These are phyloP conservation scores for Trametes elegans DNA, from an alignment of 768 basidiomycete species.

Conservation along the genomic window DNA sequence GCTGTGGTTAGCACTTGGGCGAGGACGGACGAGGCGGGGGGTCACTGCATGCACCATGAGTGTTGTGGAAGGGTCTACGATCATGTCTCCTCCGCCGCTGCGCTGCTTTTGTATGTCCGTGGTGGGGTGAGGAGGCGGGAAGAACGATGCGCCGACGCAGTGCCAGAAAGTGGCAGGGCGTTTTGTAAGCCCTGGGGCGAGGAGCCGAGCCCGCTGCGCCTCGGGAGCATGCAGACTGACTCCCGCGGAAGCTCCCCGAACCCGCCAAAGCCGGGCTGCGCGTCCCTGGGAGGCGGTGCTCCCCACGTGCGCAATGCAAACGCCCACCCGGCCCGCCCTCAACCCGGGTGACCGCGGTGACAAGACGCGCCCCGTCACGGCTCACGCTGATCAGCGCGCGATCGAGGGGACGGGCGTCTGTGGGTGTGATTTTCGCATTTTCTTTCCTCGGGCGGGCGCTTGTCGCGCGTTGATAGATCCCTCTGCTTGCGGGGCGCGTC, in stretches of 20 bases:
- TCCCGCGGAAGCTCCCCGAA: conserved; percentile 1
- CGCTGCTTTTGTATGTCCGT: conserved; percentile 9
- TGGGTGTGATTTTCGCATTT: conserved; percentile 4
- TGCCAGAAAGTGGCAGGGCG: no score
- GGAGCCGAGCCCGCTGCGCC: no score
- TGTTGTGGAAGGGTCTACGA: conserved; percentile 17
- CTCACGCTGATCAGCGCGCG: conserved; percentile 9
- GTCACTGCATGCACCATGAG: conserved; percentile 22
- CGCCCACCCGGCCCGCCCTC: no score
- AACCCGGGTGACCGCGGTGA: no score
- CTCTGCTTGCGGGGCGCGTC: neutral
- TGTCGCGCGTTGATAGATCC: conserved; percentile 1
- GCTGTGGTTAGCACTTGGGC: neutral
- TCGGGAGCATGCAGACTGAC: no score
- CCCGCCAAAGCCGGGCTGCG: no score
- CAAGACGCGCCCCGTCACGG: neutral
- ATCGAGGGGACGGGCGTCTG: conserved; percentile 9
- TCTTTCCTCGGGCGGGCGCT: conserved; percentile 2
- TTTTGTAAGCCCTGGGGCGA: conserved; percentile 13
- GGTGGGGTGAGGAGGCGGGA: conserved; percentile 2
- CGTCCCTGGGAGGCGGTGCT: conserved; percentile 7
- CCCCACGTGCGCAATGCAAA: neutral
- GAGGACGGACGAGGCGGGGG: neutral
- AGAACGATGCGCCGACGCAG: neutral
- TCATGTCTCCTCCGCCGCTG: conserved; percentile 9